Base-by-base conservation (phyloP, 305 asterid genomes). In the Ajuga reptans region DNA sequence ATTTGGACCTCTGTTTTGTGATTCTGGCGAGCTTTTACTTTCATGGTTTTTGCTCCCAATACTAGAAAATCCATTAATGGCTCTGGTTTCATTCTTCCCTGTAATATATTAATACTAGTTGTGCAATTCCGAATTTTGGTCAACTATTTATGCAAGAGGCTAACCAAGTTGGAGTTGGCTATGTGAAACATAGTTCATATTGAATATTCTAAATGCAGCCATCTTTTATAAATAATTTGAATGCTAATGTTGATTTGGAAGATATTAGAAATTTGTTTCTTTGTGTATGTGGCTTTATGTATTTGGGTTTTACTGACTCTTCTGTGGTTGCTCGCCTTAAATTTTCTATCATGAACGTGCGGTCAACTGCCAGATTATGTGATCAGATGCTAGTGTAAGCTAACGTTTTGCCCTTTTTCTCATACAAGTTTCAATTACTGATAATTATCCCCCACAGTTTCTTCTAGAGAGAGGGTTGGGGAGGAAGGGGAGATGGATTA, bases 1-100 rank as follows among this genome's bases (percentile, higher is more conserved):
- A 58, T 4, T 17, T 57, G 71, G 37, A 69, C 12, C 41, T 77
- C 53, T 45, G 27, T 58, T 69, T 46, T 64, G 45, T 41, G 64
- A 24, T 31, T 57, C 6, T 41, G 27, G 54, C 55, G 34, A 6
- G 49, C 27, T 54, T 55, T 5, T 14, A 24, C 21, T 64, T n/a
- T 21, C 41, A 6, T 57, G 15, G 9, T 21, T 45, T 36, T 49
- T 63, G 7, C 75, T 68, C 57, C 57, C 71, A 24, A 17, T 36
- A 33, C 62, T 42, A 24, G 61, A 52, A 43, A 66, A 56, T 37
- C 37, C 31, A 49, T 53, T 54, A 41, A 12, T 39, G 33, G 61
- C 66, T 27, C 46, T 60, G 24, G 24, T 31, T 9, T n/a, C 45
- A 21, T 16, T 36, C 31, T 49, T 64, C 31, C 54, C 36, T 59